Evolutionary conservation across 2,329 filamentous ascomycete genomes (phyloP).

Genomic region (Neofusicoccum ribis): DNA sequence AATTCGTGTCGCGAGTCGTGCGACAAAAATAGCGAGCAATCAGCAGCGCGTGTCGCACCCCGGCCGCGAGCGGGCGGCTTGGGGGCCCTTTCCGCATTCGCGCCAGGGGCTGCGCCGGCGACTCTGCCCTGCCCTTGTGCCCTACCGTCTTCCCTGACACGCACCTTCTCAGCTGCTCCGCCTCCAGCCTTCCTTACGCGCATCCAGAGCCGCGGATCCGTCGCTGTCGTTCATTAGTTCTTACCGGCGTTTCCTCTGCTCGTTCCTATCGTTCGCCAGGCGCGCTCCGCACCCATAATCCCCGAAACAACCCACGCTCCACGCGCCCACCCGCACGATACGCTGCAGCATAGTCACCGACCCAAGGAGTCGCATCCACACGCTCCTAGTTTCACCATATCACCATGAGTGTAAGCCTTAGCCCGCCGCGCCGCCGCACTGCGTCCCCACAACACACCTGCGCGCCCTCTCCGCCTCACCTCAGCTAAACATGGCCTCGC

Average conservation of each 20-base stretch:
- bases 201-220: slow-evolving; percentile 17
- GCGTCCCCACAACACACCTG: neutral
- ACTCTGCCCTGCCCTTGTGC: slow-evolving; percentile 7
- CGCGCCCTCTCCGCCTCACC: neutral
- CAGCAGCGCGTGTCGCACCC: neutral
- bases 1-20: slow-evolving; percentile 12
- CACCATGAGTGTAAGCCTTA: slow-evolving; percentile 20
- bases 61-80: slow-evolving; percentile 4
- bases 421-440: neutral
- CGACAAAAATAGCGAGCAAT: slow-evolving; percentile 18
- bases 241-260: slow-evolving; percentile 14
- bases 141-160: slow-evolving; percentile 15
- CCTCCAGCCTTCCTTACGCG: slow-evolving; percentile 16
- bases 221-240: slow-evolving; percentile 15
- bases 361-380: slow-evolving; percentile 14
- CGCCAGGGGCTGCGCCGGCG: slow-evolving; percentile 16
- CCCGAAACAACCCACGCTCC: slow-evolving; percentile 13
- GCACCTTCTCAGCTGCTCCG: slow-evolving; percentile 4
- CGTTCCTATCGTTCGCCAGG: slow-evolving; percentile 16
- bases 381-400: slow-evolving; percentile 13
- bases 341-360: slow-evolving; percentile 3
- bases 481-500: slow-evolving; percentile 25
- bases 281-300: slow-evolving; percentile 8
- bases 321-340: slow-evolving; percentile 14
- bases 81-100: slow-evolving; percentile 12